Conservation (phyloP, 768 basidiomycete genomes). For the Filobasidium wieringae region DNA sequence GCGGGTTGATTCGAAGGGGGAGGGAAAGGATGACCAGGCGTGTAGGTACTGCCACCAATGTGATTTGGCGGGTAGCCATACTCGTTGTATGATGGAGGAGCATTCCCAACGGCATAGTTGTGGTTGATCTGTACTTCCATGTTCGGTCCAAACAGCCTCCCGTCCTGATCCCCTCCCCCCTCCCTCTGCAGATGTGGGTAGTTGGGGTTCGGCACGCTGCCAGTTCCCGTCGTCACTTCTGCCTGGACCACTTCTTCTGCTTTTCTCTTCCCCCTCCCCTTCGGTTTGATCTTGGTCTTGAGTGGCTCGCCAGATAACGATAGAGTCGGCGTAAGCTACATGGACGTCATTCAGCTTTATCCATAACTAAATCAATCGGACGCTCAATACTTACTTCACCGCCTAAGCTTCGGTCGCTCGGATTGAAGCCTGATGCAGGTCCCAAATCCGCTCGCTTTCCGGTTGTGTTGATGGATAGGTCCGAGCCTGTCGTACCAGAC, state of each 20-base stretch:
- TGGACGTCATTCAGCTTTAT: too few species aligned
- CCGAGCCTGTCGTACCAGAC: too few species aligned
- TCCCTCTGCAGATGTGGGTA: not conserved
- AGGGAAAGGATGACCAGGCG: not conserved
- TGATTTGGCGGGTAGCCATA: not conserved
- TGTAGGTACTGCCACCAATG: too few species aligned
- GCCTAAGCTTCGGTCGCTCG: too few species aligned
- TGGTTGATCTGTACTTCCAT: not conserved
- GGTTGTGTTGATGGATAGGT: too few species aligned
- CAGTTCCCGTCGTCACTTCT: not conserved
- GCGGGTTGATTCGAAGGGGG: not conserved
- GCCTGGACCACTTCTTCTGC: not conserved
- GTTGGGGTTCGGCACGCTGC: not conserved
- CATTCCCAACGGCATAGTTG: not conserved
- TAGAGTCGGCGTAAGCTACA: too few species aligned
- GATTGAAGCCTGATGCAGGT: too few species aligned
- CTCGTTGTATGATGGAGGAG: not conserved
- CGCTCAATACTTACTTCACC: too few species aligned
- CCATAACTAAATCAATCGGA: too few species aligned
- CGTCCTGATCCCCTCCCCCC: not conserved
- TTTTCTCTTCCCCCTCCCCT: not conserved
- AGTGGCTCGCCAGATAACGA: not conserved
- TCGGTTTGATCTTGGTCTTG: constrained; percentile 1
- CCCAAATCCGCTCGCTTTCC: too few species aligned
- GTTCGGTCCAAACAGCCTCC: not conserved